These are phyloP conservation scores for Passalora sequoiae DNA, from an alignment of 2,329 filamentous ascomycete genomes.

Conservation along the genomic window DNA sequence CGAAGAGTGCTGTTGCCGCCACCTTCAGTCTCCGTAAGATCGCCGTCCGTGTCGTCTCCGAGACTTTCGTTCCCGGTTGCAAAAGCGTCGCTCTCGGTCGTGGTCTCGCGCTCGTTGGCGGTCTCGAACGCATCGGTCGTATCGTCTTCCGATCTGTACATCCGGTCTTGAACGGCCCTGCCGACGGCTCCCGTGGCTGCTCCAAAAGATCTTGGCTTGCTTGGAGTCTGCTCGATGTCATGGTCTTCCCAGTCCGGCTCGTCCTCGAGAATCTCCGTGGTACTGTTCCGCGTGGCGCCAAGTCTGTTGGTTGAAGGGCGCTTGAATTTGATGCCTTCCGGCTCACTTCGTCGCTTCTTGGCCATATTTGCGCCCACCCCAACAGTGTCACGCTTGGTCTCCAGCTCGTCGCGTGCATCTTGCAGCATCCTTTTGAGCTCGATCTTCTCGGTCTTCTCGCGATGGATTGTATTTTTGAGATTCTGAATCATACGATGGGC, in stretches of 20 bases:
- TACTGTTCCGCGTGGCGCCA: slow-evolving; percentile 66
- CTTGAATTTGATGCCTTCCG: slow-evolving; percentile 60
- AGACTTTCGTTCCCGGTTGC: slow-evolving; percentile 79
- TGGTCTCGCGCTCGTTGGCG: slow-evolving; percentile 67
- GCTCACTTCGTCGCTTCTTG: slow-evolving; percentile 58
- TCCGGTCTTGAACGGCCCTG: slow-evolving; percentile 64
- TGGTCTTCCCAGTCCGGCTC: slow-evolving; percentile 90
- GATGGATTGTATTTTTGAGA: slow-evolving; percentile 87
- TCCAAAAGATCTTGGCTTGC: slow-evolving; percentile 35
- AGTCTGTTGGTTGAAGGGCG: slow-evolving; percentile 69
- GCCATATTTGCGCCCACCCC: slow-evolving; percentile 41
- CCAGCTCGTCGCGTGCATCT: slow-evolving; percentile 88
- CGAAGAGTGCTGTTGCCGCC: slow-evolving; percentile 22
- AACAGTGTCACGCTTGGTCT: slow-evolving; percentile 48
- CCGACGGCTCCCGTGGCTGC: slow-evolving; percentile 35
- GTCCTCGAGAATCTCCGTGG: slow-evolving; percentile 74
- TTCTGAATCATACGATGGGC: slow-evolving; percentile 96
- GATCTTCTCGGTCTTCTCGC: slow-evolving; percentile 97
- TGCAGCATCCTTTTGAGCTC: slow-evolving; percentile 93
- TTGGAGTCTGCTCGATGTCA: slow-evolving; percentile 54
- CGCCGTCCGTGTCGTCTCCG: slow-evolving; percentile 62
- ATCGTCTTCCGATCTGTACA: slow-evolving; percentile 47
- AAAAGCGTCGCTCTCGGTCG: slow-evolving; percentile 81
- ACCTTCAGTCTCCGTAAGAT: slow-evolving; percentile 80
- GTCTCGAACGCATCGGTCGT: slow-evolving; percentile 62